Conservation (phyloP, 1,284 basidiomycete genomes). For the Pholiota adiposa region DNA sequence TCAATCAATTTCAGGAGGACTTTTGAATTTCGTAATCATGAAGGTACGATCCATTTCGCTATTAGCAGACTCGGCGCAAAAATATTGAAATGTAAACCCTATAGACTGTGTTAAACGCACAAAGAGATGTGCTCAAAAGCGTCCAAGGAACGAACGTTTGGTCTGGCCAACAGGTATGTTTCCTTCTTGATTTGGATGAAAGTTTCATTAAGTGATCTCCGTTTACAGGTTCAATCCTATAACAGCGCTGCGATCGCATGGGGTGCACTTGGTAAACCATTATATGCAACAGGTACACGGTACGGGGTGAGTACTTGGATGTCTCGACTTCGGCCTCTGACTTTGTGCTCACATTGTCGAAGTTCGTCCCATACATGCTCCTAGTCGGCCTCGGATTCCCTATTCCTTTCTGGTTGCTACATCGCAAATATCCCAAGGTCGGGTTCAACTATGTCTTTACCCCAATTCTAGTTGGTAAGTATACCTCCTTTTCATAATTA, state of each 20-base stretch:
- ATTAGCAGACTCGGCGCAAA: conserved; percentile 44
- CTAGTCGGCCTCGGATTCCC: conserved; percentile 56
- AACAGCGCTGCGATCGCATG: conserved; percentile 58
- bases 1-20: conserved; percentile 30
- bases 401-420: conserved; percentile 56
- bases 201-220: too few relatives aligned
- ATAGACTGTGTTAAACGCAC: background rate
- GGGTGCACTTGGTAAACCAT: conserved; percentile 58
- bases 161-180: conserved; percentile 51
- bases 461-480: conserved; percentile 39
- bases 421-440: conserved; percentile 50
- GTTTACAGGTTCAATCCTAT: conserved; percentile 36
- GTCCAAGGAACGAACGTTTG: conserved; percentile 28
- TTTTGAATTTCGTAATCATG: conserved; percentile 53
- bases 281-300: conserved; percentile 51
- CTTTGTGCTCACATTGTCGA: background rate
- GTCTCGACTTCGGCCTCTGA: too few relatives aligned
- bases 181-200: too few relatives aligned
- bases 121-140: background rate
- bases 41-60: conserved; percentile 39
- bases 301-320: conserved; percentile 37
- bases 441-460: conserved; percentile 52
- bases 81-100: background rate
- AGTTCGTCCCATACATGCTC: conserved; percentile 53
- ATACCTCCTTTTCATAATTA: background rate